phyloP scores from a whole-genome alignment of 2,329 filamentous ascomycete genomes.

The Samsoniella hepiali region DNA sequence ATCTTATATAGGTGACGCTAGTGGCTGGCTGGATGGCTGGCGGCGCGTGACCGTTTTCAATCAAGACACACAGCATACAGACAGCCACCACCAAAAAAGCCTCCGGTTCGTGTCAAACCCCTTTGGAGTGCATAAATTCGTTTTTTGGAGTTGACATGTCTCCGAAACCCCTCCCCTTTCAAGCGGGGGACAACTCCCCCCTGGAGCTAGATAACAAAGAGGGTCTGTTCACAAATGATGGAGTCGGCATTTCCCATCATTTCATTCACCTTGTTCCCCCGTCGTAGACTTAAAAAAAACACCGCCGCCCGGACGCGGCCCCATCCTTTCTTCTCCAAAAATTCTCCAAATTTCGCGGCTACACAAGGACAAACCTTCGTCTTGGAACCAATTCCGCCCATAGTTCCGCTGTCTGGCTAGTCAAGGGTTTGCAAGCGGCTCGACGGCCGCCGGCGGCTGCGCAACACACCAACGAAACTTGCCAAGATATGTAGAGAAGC shows the following conservation, averaged over 20 bases:
- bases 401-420: conserved; percentile 6
- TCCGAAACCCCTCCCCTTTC: neutral
- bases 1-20: conserved; percentile 3
- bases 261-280: too few species aligned
- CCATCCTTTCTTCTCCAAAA: conserved; percentile 2
- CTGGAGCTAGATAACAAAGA: neutral
- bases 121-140: neutral
- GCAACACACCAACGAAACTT: neutral
- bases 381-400: conserved; percentile 13
- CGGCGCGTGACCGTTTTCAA: conserved; percentile 15
- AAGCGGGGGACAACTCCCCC: neutral
- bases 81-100: neutral
- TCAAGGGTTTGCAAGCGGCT: conserved; percentile 2
- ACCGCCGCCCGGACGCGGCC: neutral
- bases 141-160: neutral
- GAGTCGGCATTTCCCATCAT: conserved; percentile 1
- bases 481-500: neutral
- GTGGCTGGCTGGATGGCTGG: neutral
- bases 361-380: neutral
- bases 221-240: neutral
- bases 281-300: too few species aligned
- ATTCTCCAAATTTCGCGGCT: conserved; percentile 14
- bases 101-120: neutral
- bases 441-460: too few species aligned
- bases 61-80: neutral